Percentiles rank a stretch among this genome's conserved stretches.
Evolutionary conservation across 2,329 filamentous ascomycete genomes (phyloP).

Genomic region (Pezicula carpinea): DNA sequence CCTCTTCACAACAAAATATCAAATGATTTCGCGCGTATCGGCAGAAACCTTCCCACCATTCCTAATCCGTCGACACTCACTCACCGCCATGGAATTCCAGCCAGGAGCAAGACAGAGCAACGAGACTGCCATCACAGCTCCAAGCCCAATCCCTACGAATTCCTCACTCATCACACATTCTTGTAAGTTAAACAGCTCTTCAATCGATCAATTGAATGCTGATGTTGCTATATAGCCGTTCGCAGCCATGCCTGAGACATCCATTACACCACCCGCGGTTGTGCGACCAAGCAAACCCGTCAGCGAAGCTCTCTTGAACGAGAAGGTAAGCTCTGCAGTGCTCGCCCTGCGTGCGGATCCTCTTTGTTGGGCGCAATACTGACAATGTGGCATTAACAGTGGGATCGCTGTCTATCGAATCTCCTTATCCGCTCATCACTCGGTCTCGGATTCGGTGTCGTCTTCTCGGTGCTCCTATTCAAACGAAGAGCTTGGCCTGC

Average conservation of each 20-base stretch:
- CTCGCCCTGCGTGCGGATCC: no score
- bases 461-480: constrained; percentile 98
- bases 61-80: not conserved
- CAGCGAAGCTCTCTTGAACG: constrained; percentile 96
- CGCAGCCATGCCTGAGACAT: constrained; percentile 25
- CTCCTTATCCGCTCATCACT: constrained; percentile 94
- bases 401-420: constrained; percentile 97
- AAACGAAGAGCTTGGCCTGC: constrained; percentile 97
- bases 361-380: not conserved
- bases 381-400: constrained; percentile 48
- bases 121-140: not conserved
- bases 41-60: constrained; percentile 7
- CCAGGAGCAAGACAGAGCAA: not conserved
- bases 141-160: not conserved
- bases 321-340: constrained; percentile 65
- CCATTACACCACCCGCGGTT: constrained; percentile 52
- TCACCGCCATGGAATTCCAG: constrained; percentile 1
- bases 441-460: constrained; percentile 93
- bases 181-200: not conserved
- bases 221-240: not conserved
- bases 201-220: not conserved
- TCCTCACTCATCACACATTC: not conserved
- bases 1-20: not conserved
- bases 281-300: constrained; percentile 72
- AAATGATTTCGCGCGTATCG: not conserved